A percentile compares a stretch with the other conserved stretches of the same genome.
These are phyloP conservation scores for Pontederia crassipes DNA, from an alignment of 176 grass and related monocot species.

Conservation along the genomic window DNA sequence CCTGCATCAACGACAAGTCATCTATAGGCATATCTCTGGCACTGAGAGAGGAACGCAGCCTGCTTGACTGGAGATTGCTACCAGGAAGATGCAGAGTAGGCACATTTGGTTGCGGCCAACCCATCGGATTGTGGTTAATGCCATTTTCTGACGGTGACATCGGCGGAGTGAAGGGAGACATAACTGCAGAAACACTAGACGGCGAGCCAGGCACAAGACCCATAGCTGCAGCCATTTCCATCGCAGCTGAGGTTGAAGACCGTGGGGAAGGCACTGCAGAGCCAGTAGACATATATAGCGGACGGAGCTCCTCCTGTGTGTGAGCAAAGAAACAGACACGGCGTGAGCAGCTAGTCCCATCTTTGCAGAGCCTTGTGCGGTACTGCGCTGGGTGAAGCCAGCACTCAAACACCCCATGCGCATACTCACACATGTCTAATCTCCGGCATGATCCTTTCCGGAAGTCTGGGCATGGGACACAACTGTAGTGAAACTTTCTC, in stretches of 20 bases:
- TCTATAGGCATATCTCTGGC: constrained; percentile 56
- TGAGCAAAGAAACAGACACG: constrained; percentile 88
- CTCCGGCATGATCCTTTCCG: constrained; percentile 72
- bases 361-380: constrained; percentile 60
- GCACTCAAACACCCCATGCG: constrained; percentile 83
- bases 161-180: constrained; percentile 42
- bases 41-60: constrained; percentile 54
- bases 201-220: constrained; percentile 34
- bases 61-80: constrained; percentile 71
- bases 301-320: constrained; percentile 72
- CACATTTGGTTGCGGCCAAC: constrained; percentile 55
- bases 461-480: constrained; percentile 93
- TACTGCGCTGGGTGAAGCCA: constrained; percentile 91
- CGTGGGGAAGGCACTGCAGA: constrained; percentile 52
- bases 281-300: constrained; percentile 59
- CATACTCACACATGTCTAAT: constrained; percentile 66
- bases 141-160: constrained; percentile 40
- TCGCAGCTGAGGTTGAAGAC: constrained; percentile 26
- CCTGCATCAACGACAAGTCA: constrained; percentile 41
- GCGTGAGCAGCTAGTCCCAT: constrained; percentile 42
- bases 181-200: constrained; percentile 12
- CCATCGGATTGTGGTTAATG: not conserved
- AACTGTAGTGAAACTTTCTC: constrained; percentile 82
- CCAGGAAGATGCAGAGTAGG: constrained; percentile 65
- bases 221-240: constrained; percentile 56